Conservation (phyloP, 2,329 filamentous ascomycete genomes). For the Alternaria dauci region DNA sequence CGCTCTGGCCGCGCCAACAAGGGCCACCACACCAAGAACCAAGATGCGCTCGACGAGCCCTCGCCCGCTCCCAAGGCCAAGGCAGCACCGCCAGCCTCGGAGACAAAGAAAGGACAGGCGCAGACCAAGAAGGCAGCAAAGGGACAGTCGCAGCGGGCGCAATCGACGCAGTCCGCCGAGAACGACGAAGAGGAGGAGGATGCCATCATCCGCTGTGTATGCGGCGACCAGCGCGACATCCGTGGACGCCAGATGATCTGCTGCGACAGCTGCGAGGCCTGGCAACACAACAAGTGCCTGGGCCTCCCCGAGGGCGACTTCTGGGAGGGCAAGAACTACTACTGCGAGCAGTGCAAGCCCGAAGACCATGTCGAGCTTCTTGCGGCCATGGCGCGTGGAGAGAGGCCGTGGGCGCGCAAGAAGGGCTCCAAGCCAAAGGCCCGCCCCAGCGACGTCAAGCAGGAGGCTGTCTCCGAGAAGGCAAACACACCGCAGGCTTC, state of each 20-base stretch:
- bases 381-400: slow-evolving; percentile 77
- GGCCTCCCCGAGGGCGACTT: slow-evolving; percentile 76
- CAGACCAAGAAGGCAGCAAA: slow-evolving; percentile 55
- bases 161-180: slow-evolving; percentile 37
- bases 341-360: slow-evolving; percentile 88
- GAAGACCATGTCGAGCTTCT: slow-evolving; percentile 83
- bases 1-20: slow-evolving; percentile 96
- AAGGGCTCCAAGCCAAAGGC: slow-evolving; percentile 69
- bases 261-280: slow-evolving; percentile 89
- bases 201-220: slow-evolving; percentile 91
- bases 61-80: slow-evolving; percentile 58
- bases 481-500: slow-evolving; percentile 30
- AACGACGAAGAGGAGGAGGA: slow-evolving; percentile 59
- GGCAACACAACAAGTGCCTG: slow-evolving; percentile 98
- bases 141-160: slow-evolving; percentile 51
- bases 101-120: slow-evolving; percentile 49
- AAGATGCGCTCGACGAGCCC: slow-evolving; percentile 63
- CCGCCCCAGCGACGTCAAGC: slow-evolving; percentile 67
- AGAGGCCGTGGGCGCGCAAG: slow-evolving; percentile 80
- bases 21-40: slow-evolving; percentile 89
- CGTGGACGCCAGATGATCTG: slow-evolving; percentile 93
- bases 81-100: slow-evolving; percentile 51
- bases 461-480: slow-evolving; percentile 55
- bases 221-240: slow-evolving; percentile 81
- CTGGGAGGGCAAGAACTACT: slow-evolving; percentile 68